Conservation (phyloP, 768 basidiomycete genomes). For the Amylocystis lapponica region DNA sequence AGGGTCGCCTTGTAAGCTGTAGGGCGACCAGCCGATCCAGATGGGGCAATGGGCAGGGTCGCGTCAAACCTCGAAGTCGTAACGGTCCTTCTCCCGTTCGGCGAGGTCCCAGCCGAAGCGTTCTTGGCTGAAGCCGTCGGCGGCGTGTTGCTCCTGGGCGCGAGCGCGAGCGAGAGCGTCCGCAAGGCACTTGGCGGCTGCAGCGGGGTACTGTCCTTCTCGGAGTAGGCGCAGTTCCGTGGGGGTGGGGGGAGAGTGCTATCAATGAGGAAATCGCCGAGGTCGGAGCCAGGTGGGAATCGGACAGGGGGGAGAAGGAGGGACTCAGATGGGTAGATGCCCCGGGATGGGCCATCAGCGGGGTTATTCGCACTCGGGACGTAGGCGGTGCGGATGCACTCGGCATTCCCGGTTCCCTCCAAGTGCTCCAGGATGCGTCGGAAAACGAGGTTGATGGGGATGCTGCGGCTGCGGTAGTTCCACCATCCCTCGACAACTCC, state of each 20-base stretch:
- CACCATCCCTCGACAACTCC: slow-evolving; percentile 34
- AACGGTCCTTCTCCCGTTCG: no score
- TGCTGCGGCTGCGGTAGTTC: slow-evolving; percentile 26
- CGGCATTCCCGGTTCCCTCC: slow-evolving; percentile 1
- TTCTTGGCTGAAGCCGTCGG: not conserved
- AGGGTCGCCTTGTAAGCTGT: no score
- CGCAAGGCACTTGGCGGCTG: not conserved
- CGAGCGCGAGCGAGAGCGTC: not conserved
- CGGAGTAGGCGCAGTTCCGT: not conserved
- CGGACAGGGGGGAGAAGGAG: slow-evolving; percentile 13
- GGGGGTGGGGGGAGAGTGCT: not conserved
- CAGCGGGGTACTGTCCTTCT: not conserved
- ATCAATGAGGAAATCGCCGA: slow-evolving; percentile 5
- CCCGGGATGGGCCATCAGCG: slow-evolving; percentile 18
- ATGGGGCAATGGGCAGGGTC: not conserved
- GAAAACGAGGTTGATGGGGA: slow-evolving; percentile 24
- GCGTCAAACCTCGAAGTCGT: not conserved
- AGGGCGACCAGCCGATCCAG: no score
- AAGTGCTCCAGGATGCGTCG: slow-evolving; percentile 23
- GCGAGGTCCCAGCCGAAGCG: not conserved
- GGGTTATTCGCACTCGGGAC: slow-evolving; percentile 15
- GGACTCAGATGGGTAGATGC: slow-evolving; percentile 2
- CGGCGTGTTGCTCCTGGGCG: not conserved
- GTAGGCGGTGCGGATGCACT: slow-evolving; percentile 5
- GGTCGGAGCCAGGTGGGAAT: not conserved